These are phyloP conservation scores for Akanthomyces lecanii DNA, from an alignment of 2,329 filamentous ascomycete genomes.

Conservation along the genomic window DNA sequence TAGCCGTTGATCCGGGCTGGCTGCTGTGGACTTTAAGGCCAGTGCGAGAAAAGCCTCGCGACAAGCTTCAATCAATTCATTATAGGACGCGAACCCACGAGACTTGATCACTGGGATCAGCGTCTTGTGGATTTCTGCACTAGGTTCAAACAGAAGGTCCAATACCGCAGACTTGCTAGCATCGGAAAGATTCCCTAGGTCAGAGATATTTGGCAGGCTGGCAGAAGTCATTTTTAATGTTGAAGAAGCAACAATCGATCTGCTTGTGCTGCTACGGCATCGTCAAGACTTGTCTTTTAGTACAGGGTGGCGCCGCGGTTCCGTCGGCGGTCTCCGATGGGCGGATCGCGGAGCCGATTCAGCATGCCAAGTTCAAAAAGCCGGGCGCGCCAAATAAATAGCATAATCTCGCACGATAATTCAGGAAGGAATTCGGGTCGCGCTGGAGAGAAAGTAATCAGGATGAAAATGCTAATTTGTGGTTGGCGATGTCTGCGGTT, in stretches of 20 bases:
- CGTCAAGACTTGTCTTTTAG: not conserved
- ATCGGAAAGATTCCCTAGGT: slow-evolving; percentile 53
- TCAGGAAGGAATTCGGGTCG: no score
- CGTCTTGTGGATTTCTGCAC: slow-evolving; percentile 66
- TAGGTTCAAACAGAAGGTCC: slow-evolving; percentile 82
- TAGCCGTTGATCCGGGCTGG: slow-evolving; percentile 50
- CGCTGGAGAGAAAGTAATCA: no score
- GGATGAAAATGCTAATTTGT: no score
- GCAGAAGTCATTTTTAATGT: slow-evolving; percentile 1
- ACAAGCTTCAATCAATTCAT: slow-evolving; percentile 63
- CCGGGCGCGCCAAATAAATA: no score
- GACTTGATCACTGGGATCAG: slow-evolving; percentile 62
- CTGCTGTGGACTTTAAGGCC: slow-evolving; percentile 43
- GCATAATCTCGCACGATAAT: not conserved
- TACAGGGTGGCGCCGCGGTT: slow-evolving; percentile 6
- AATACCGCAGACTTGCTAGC: slow-evolving; percentile 55
- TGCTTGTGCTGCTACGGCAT: not conserved
- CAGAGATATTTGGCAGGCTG: slow-evolving; percentile 52
- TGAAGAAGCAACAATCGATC: not conserved
- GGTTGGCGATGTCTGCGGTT: no score
- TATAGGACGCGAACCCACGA: slow-evolving; percentile 60
- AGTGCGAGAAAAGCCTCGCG: slow-evolving; percentile 59
- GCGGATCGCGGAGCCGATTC: not conserved
- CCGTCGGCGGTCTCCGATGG: slow-evolving; percentile 12
- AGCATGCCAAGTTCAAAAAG: not conserved